phyloP scores from a whole-genome alignment of 805 yeast species.

The Candida tallmaniae region DNA sequence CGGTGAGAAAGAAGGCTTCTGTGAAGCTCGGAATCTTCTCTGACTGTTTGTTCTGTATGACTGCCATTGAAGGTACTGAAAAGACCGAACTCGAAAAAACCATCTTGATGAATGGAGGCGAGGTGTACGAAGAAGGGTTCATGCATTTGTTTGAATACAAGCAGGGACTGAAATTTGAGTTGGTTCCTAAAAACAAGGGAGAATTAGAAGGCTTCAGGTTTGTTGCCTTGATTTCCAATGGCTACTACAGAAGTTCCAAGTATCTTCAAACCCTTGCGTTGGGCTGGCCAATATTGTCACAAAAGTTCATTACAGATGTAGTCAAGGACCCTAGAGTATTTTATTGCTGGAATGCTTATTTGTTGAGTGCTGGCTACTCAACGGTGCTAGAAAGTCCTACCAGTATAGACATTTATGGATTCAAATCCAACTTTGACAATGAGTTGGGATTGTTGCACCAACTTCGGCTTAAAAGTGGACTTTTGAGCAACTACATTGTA shows the following conservation, averaged over 20 bases:
- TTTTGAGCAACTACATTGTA: slow-evolving; percentile 34
- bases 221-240: slow-evolving; percentile 62
- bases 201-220: slow-evolving; percentile 34
- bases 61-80: slow-evolving; percentile 25
- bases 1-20: neutral
- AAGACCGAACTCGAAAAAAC: slow-evolving; percentile 5
- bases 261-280: slow-evolving; percentile 72
- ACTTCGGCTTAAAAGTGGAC: slow-evolving; percentile 30
- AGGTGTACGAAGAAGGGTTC: slow-evolving; percentile 32
- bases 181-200: slow-evolving; percentile 4
- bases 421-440: slow-evolving; percentile 30
- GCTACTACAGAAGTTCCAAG: slow-evolving; percentile 62
- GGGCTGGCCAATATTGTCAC: slow-evolving; percentile 82
- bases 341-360: slow-evolving; percentile 46
- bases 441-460: slow-evolving; percentile 37
- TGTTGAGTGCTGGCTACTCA: slow-evolving; percentile 73
- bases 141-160: slow-evolving; percentile 22
- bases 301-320: slow-evolving; percentile 51
- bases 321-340: slow-evolving; percentile 18
- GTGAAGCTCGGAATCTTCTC: slow-evolving; percentile 10
- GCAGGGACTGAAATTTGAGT: slow-evolving; percentile 5
- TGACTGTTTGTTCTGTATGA: slow-evolving; percentile 30
- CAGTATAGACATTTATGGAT: slow-evolving; percentile 47
- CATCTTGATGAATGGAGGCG: slow-evolving; percentile 17
- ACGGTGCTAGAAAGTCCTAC: slow-evolving; percentile 36